Conservation (phyloP, 176 grass and related monocot genomes). For the Neostapfia colusana region DNA sequence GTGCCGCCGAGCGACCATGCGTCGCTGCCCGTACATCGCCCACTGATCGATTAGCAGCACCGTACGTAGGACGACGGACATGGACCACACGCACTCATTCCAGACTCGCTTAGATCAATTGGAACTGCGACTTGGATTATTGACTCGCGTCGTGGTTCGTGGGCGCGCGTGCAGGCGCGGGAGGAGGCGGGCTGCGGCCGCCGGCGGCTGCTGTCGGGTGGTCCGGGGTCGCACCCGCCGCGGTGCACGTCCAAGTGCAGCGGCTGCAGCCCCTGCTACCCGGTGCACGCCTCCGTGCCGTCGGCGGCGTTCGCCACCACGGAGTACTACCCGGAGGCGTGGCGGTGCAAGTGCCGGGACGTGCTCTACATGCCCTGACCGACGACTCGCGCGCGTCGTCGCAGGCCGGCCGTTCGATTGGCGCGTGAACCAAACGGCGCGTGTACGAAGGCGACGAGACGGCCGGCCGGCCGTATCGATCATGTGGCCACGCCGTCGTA, state of each 20-base stretch:
- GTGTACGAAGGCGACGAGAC: background rate
- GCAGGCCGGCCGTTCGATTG: too few species aligned
- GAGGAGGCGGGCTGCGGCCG: background rate
- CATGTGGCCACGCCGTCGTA: background rate
- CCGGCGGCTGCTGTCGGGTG: conserved; percentile 42
- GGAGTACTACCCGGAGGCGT: conserved; percentile 93
- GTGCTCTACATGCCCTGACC: conserved; percentile 74
- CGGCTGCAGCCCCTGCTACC: conserved; percentile 69
- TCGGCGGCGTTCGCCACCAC: conserved; percentile 56
- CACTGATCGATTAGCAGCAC: background rate
- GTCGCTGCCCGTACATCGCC: background rate
- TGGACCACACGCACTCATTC: conserved; percentile 19
- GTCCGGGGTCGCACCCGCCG: conserved; percentile 70
- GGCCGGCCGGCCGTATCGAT: background rate
- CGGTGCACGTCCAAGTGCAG: conserved; percentile 75
- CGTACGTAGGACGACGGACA: background rate
- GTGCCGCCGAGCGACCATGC: background rate
- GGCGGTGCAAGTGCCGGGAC: conserved; percentile 89
- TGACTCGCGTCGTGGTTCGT: background rate
- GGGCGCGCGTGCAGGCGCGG: background rate
- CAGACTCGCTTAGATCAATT: too few species aligned
- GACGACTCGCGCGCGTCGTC: too few species aligned
- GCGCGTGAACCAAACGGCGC: too few species aligned
- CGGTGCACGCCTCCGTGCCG: conserved; percentile 75
- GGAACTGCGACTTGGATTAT: background rate